Evolutionary conservation across 2,329 filamentous ascomycete species (phyloP), one percentile per base, ranked within the genome.

Genomic region (Dactylonectria estremocensis): DNA sequence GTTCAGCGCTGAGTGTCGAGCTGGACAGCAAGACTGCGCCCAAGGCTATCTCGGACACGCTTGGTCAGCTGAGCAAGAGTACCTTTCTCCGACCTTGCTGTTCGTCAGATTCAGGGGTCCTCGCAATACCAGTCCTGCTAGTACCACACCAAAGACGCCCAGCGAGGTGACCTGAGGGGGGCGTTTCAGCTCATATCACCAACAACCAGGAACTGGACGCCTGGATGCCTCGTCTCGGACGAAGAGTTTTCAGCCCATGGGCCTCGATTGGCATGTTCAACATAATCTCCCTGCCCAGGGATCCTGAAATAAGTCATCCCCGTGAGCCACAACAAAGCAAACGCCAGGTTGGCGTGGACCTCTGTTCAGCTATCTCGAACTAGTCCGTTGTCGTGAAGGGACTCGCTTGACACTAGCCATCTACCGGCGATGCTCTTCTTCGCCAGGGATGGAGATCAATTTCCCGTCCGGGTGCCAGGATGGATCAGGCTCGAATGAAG

Each of bases 111-210:
- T 48, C 46, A 66, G 53, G 71, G 57, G 14, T 69, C 66, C 50
- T 61, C 60, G 33, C 10, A 57, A 69, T 35, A 16, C 62, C 37
- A 59, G 68, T 18, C 49, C 69, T 69, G 71, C 67, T 45, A 74
- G 66, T 48, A 69, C 46, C 64, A 66, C 22, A 55, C 68, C n/a
- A 71, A 71, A 49, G 13, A 11, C 57, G 6, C 66, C 68, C 10
- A 72, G 68, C 49, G 67, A 35, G 18, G 49, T 24, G 10, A 35
- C 49, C 9, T 66, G 59, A 61, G 49, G 35, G 5, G 11, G 24
- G 37, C 33, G 64, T 58, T 62, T 63, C 64, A 66, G 52, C 58
- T 62, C 58, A 28, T 52, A 40, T 46, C 28, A 18, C 16, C 11
- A 10, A 50, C 28, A 43, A 46, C 31, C 35, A 14, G 13, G 31